Evolutionary conservation across 192 early-diverging fungal species (phyloP), one percentile per base, ranked within the genome.

Genomic region (Mortierella alpina): DNA sequence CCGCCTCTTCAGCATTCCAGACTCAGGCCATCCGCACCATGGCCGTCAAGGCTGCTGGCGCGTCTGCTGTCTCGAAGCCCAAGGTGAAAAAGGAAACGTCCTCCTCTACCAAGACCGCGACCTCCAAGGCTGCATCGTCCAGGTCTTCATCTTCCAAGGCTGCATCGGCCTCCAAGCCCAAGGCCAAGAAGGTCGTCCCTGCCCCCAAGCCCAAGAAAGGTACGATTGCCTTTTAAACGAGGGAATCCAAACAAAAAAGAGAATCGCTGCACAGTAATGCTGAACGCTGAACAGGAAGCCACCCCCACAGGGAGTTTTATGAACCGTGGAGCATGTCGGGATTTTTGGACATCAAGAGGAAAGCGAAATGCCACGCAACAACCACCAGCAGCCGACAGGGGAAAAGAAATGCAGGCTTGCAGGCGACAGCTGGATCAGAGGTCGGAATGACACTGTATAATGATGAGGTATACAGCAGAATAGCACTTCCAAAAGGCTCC

Each of bases 31-130:
- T 80, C 39, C 76, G 76, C 70, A 20, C 45, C 22, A 72, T 80
- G 69, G 70, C 76, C 20, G 59, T 56, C 46, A 80, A 80, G 59
- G 76, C 76, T 40, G 52, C 76, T 41, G 70, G 55, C 17, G 45
- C 76, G 9, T 72, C 69, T 9, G 49, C 68, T 22, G 20, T 50
- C 22, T 45, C 57, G 31, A 69, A 51, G 47, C 39, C 54, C 17
- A 57, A 11, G 39, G 47, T 44, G 44, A 68, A 52, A 12, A 57
- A 55, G 53, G 44, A 54, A 39, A 3, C 63, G 15, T 9, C 40
- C 31, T 23, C 62, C 53, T 7, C 70, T 11, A 15, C 68, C 20
- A 64, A 49, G 50, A 11, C 63, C n/a, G 14, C 55, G 2, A 40
- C 66, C 44, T 22, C 40, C 23, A 66, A 54, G 65, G 40, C 15